phyloP scores from a whole-genome alignment of 129 eudicot species.

The Artemisia annua region DNA sequence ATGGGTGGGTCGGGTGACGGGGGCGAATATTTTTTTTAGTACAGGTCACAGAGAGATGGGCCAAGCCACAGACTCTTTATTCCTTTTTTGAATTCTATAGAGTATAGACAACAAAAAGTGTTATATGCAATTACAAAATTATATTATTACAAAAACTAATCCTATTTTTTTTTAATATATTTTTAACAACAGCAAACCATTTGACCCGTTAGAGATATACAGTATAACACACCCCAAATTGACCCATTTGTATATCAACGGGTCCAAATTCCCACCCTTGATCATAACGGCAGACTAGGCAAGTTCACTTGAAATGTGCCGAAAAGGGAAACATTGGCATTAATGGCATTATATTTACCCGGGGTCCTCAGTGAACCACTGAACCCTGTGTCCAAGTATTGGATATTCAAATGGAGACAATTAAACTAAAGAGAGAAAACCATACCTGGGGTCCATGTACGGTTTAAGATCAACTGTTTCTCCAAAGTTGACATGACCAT shows the following conservation, averaged over 20 bases:
- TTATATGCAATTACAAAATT: no score
- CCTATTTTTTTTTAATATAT: no score
- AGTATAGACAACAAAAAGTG: no score
- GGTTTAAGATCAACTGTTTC: constrained; percentile 77
- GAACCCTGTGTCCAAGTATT: neutral
- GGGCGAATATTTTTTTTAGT: no score
- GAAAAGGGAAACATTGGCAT: no score
- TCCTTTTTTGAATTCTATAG: no score
- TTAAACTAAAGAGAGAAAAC: constrained; percentile 12
- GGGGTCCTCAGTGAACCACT: neutral
- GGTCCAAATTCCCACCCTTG: neutral
- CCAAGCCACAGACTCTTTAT: no score
- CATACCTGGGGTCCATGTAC: constrained; percentile 82
- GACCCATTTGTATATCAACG: neutral
- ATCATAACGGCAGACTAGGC: neutral
- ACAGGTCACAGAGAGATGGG: no score
- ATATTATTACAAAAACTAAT: no score
- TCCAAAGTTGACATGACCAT: constrained; percentile 75
- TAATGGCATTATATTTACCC: no score
- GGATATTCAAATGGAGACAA: neutral
- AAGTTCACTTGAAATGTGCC: no score
- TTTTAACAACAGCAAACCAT: neutral
- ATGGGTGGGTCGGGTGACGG: no score
- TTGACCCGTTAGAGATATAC: neutral
- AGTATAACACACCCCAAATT: neutral